Percentiles rank a stretch among this genome's conserved stretches.
phyloP scores from a whole-genome alignment of 176 grass and related monocot species.

The Melocanna baccifera region DNA sequence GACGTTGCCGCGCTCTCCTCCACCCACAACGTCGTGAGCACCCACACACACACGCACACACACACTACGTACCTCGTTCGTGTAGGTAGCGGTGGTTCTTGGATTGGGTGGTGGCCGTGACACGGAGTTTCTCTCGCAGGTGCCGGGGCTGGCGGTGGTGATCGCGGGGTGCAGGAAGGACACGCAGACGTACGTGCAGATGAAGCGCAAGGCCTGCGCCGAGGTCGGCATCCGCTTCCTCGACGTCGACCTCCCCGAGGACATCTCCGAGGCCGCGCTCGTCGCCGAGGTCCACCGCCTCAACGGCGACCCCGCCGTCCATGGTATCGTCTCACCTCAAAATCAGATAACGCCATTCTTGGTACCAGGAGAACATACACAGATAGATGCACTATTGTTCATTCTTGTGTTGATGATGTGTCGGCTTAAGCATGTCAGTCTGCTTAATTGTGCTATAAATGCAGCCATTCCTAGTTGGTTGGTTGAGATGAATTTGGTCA shows the following conservation, averaged over 20 bases:
- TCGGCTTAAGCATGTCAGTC: background rate
- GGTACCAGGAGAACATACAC: background rate
- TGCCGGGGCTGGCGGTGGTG: slow-evolving; percentile 89
- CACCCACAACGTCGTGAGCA: slow-evolving; percentile 38
- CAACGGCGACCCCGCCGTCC: slow-evolving; percentile 72
- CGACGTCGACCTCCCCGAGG: slow-evolving; percentile 80
- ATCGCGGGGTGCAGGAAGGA: slow-evolving; percentile 91
- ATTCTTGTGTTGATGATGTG: background rate
- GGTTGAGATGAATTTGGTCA: background rate
- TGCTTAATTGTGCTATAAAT: background rate
- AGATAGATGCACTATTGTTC: background rate
- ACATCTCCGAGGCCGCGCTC: slow-evolving; percentile 64
- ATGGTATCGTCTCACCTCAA: slow-evolving; percentile 38
- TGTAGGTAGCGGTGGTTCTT: background rate
- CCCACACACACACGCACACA: too few species aligned
- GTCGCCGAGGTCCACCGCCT: slow-evolving; percentile 76
- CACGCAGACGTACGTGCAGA: slow-evolving; percentile 82
- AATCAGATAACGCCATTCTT: background rate
- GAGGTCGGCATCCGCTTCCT: slow-evolving; percentile 84
- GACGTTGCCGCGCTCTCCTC: slow-evolving; percentile 62
- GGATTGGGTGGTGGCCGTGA: background rate
- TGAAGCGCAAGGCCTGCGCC: slow-evolving; percentile 92
- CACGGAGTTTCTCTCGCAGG: slow-evolving; percentile 35
- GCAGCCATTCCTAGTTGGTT: background rate
- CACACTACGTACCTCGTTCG: background rate